phyloP scores from a whole-genome alignment of 306 rosid species.

The Castanea crenata region DNA sequence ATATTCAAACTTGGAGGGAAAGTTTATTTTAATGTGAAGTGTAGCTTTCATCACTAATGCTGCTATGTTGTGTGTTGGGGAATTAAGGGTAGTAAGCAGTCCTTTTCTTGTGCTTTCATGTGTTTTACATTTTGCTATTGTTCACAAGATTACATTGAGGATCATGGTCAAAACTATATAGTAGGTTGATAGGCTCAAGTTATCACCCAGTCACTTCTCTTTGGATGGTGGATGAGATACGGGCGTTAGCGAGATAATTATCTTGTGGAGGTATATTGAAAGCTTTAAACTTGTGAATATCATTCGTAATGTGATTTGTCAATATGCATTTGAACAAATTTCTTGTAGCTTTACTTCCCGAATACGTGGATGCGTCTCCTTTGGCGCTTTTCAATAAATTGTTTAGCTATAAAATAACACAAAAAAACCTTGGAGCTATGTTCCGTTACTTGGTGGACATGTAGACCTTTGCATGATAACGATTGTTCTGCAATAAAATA shows the following conservation, averaged over 20 bases:
- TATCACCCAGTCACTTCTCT: slow-evolving; percentile 6
- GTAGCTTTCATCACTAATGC: slow-evolving; percentile 38
- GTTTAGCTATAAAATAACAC: not conserved
- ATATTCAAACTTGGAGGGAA: slow-evolving; percentile 24
- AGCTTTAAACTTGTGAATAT: not conserved
- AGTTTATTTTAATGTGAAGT: slow-evolving; percentile 21
- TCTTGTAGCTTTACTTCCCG: not conserved
- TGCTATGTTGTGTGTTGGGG: slow-evolving; percentile 36
- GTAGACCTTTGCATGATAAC: slow-evolving; percentile 24
- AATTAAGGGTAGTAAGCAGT: slow-evolving; percentile 28
- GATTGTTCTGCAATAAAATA: slow-evolving; percentile 23
- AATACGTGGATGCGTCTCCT: not conserved
- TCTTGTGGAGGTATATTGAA: not conserved
- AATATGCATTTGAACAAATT: slow-evolving; percentile 23
- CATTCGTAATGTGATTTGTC: slow-evolving; percentile 1
- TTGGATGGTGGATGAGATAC: slow-evolving; percentile 17
- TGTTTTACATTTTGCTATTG: slow-evolving; percentile 12
- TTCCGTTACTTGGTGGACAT: slow-evolving; percentile 22
- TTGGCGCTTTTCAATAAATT: not conserved
- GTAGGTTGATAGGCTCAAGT: slow-evolving; percentile 13
- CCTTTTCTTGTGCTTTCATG: slow-evolving; percentile 20
- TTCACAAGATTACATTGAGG: slow-evolving; percentile 4
- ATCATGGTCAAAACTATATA: slow-evolving; percentile 11
- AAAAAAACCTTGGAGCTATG: slow-evolving; percentile 6
- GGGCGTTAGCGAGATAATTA: slow-evolving; percentile 14